Base-by-base conservation (phyloP, 164 flowering plant genomes). In the Vitis riparia region DNA sequence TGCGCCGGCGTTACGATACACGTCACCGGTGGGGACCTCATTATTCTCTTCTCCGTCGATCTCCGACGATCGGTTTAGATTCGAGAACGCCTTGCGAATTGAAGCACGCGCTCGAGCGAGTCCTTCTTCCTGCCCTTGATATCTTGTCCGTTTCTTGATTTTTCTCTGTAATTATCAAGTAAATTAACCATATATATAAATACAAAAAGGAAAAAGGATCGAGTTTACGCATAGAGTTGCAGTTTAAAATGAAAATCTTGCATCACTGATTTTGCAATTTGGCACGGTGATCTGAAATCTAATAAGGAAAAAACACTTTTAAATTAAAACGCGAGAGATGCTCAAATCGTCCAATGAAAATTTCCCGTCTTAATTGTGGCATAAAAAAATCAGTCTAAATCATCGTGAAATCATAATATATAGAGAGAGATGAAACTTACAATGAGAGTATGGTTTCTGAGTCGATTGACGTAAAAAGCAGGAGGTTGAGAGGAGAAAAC, bases 41-140 rank as follows among this genome's bases (percentile, higher is more conserved):
- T 50, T 51, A 16, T 50, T 51, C 8, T 17, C 59, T 23, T 67
- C 59, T 11, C 58, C 72, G 27, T 37, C 55, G 60, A 63, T 10
- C 11, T 53, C 50, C 11, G 59, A 11, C 9, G 85, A 76, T 9
- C 56, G 17, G 62, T 78, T 81, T 58, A 65, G 47, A 12, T 13
- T 70, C 9, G 66, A 67, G 51, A 80, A 80, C 3, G 85, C 94
- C 67, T 13, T 74, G 1, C 78, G 76, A 61, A 90, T 88, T 3
- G 87, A 78, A 19, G 82, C 83, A 71, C 95, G 76, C 5, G 92
- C 87, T 73, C 79, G 63, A 0, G 85, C 88, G 0, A 88, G 77
- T 72, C 85, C 91, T 65, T 70, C 76, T 73, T 87, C 94, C 13
- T 85, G 19, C 78, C 60, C 56, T 66, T 69, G 65, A 23, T 30